Evolutionary conservation across 306 rosid genomes (phyloP), one percentile per base, ranked within the genome.

Genomic region (Gillenia trifoliata): DNA sequence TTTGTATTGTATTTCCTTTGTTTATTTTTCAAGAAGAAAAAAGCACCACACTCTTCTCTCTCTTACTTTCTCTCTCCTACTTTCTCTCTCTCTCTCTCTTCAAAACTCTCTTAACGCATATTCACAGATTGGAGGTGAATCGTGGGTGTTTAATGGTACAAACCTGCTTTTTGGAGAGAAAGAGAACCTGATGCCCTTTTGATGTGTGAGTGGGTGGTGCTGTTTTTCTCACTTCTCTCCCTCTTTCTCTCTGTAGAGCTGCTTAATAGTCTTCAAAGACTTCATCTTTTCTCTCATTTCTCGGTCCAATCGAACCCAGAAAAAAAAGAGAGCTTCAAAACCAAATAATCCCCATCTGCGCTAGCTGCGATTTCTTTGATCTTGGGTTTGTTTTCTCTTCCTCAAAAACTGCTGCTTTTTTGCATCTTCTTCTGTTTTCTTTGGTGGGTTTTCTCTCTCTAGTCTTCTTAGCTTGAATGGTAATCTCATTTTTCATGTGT

Each of bases 111-210:
- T 71, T 22, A 59, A 74, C 83, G 85, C 83, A 84, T 78, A 85
- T 85, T 85, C 86, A 82, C 81, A 72, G 79, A 78, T 78, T 78
- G 78, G 79, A 62, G 81, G 76, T 78, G 83, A 81, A 81, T 81
- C 85, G 78, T 78, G 85, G 85, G 85, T 71, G 75, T 60, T 71
- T 73, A 85, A 45, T 78, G 83, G 83, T 76, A 65, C 82, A 82
- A 73, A 55, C 82, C 69, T 73, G 78, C 86, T 77, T 82, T 85
- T 66, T 79, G 64, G 78, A 72, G 69, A 69, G 75, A 64, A 22
- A 55, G 83, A 81, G 90, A 84, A 86, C 88, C 90, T 77, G 90
- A 86, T 86, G 84, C 88, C 86, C 73, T 70, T 77, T 82, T 86
- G 85, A 86, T 84, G 90, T 66, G 68, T 84, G 76, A 86, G 85